Evolutionary conservation across 495 filamentous ascomycete genomes (phyloP).

Genomic region (Cudoniella acicularis): DNA sequence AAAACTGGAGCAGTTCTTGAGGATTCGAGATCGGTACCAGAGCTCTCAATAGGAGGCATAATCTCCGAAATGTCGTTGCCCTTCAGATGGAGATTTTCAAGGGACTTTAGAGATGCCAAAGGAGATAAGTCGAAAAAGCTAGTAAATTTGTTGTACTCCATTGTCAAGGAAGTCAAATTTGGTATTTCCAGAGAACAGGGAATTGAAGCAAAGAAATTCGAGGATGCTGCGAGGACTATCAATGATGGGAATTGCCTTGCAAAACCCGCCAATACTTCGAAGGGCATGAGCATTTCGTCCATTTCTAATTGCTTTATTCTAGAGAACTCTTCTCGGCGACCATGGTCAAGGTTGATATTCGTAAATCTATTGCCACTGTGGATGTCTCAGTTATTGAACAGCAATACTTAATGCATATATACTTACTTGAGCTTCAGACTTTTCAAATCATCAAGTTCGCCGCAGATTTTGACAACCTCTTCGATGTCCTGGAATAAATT

Average conservation of each 20-base stretch:
- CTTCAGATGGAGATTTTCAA: constrained; percentile 60
- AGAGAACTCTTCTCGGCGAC: constrained; percentile 39
- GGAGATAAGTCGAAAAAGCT: constrained; percentile 53
- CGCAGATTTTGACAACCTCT: constrained; percentile 66
- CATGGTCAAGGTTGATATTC: not conserved
- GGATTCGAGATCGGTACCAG: constrained; percentile 33
- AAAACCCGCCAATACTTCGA: constrained; percentile 59
- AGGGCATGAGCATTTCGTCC: constrained; percentile 66
- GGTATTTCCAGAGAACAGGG: constrained; percentile 36
- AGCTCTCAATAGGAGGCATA: constrained; percentile 34
- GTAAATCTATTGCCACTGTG: constrained; percentile 73
- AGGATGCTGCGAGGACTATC: constrained; percentile 51
- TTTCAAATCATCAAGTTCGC: constrained; percentile 56
- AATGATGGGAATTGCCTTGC: constrained; percentile 55
- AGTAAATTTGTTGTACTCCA: constrained; percentile 74
- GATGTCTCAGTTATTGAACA: constrained; percentile 7
- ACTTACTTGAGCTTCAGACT: constrained; percentile 66
- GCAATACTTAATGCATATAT: not conserved
- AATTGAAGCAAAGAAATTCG: constrained; percentile 41
- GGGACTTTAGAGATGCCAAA: constrained; percentile 52
- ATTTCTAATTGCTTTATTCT: constrained; percentile 66
- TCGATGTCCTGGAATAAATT: constrained; percentile 70
- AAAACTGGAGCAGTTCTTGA: constrained; percentile 5
- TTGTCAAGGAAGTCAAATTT: constrained; percentile 53
- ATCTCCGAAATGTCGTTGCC: constrained; percentile 45